A percentile compares a stretch with the other conserved stretches of the same genome.
phyloP scores from a whole-genome alignment of 495 filamentous ascomycete genomes.

The Aspergillus incahuasiensis region DNA sequence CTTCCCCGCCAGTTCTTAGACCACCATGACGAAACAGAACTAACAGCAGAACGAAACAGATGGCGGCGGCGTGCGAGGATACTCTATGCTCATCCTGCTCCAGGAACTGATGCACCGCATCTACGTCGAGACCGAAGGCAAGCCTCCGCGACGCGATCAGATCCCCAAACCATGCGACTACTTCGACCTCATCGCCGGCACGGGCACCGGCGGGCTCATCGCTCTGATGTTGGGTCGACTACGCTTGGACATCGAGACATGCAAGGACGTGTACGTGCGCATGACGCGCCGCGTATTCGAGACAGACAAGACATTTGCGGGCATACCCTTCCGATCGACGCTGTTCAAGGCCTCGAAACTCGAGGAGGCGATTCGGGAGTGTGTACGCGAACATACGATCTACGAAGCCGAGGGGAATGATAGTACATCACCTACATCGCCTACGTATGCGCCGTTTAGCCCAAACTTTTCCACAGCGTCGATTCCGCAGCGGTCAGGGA shows the following conservation, averaged over 20 bases:
- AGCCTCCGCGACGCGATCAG: constrained; percentile 75
- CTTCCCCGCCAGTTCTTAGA: background rate
- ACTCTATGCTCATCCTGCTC: constrained; percentile 92
- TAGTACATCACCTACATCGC: constrained; percentile 26
- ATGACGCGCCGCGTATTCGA: constrained; percentile 94
- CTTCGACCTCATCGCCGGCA: constrained; percentile 94
- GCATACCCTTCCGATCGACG: constrained; percentile 88
- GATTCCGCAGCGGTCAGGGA: constrained; percentile 41
- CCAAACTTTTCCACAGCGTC: constrained; percentile 21
- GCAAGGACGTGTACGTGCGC: constrained; percentile 91
- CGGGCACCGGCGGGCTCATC: constrained; percentile 91
- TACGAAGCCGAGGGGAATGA: constrained; percentile 80
- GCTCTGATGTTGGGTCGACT: constrained; percentile 93
- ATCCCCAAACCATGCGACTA: constrained; percentile 98
- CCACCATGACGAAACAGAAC: background rate
- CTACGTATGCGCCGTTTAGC: constrained; percentile 35
- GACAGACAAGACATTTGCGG: constrained; percentile 94
- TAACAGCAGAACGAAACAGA: constrained; percentile 49
- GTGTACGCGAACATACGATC: constrained; percentile 81
- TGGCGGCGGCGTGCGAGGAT: constrained; percentile 93
- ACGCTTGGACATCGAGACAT: constrained; percentile 88
- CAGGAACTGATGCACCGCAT: constrained; percentile 94
- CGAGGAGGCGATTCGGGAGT: constrained; percentile 89
- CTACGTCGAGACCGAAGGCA: constrained; percentile 78
- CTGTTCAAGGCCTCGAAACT: constrained; percentile 94